Percentiles rank a stretch among this genome's conserved stretches.
These are phyloP conservation scores for Pharus latifolius DNA, from an alignment of 176 grass and related monocot genomes.

Conservation along the genomic window DNA sequence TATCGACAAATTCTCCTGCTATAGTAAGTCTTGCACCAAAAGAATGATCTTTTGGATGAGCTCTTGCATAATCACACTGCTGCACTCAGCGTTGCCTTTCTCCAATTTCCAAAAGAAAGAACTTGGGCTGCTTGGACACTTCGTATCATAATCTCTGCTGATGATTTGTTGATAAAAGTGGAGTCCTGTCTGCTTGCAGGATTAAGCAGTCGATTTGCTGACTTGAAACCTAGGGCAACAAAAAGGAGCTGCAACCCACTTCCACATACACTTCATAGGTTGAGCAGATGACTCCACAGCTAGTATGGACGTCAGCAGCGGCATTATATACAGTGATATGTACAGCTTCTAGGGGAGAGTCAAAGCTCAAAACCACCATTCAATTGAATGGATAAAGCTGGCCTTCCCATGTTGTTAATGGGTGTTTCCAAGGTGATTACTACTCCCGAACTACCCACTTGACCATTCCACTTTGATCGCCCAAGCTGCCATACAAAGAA, in stretches of 20 bases:
- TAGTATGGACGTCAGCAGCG: conserved; percentile 2
- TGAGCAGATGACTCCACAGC: conserved; percentile 1
- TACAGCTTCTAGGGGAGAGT: conserved; percentile 25
- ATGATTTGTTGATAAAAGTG: not conserved
- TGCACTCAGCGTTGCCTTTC: not conserved
- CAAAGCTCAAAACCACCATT: conserved; percentile 89
- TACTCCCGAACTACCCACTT: conserved; percentile 78
- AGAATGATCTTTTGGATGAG: not conserved
- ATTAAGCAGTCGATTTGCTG: not conserved
- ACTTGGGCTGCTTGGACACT: not conserved
- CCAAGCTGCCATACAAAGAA: conserved; percentile 52
- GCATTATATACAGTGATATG: conserved; percentile 61
- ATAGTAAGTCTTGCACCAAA: conserved; percentile 2
- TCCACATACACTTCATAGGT: conserved; percentile 19
- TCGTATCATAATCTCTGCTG: not conserved
- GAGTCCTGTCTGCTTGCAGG: not conserved
- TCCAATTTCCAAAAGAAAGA: conserved; percentile 3
- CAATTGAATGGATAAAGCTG: conserved; percentile 76
- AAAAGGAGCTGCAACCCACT: conserved; percentile 25
- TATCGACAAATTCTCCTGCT: not conserved
- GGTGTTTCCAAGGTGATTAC: conserved; percentile 78
- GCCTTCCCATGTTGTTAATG: conserved; percentile 66
- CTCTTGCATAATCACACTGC: not conserved
- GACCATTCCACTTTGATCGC: conserved; percentile 95
- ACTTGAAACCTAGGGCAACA: conserved; percentile 17